phyloP scores from a whole-genome alignment of 2,329 filamentous ascomycete species.

The Emergomyces orientalis region DNA sequence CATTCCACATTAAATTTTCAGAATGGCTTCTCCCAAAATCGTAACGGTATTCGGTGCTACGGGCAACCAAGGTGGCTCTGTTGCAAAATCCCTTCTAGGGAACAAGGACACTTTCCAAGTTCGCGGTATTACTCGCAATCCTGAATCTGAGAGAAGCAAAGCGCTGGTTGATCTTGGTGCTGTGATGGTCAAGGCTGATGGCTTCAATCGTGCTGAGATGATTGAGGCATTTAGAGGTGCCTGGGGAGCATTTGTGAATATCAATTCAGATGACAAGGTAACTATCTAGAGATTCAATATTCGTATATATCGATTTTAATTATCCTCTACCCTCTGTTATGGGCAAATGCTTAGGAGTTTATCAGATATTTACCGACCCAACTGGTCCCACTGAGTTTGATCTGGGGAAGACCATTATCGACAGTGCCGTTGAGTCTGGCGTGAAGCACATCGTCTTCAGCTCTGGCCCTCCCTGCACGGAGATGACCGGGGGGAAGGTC shows the following conservation, averaged over 20 bases:
- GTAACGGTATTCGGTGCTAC: slow-evolving; percentile 18
- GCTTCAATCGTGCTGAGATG: slow-evolving; percentile 17
- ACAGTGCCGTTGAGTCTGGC: slow-evolving; percentile 27
- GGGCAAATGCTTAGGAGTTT: background rate
- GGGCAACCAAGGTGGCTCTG: slow-evolving; percentile 11
- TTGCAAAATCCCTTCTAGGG: slow-evolving; percentile 1
- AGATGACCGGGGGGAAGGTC: slow-evolving; percentile 28
- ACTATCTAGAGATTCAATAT: background rate
- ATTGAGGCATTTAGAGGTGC: slow-evolving; percentile 17
- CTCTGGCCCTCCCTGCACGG: slow-evolving; percentile 25
- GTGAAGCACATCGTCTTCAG: slow-evolving; percentile 33
- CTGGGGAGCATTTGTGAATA: slow-evolving; percentile 21
- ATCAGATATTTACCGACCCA: slow-evolving; percentile 5
- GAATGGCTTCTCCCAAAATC: slow-evolving; percentile 10
- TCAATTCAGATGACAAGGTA: slow-evolving; percentile 15
- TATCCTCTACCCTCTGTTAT: background rate
- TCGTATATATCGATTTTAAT: background rate
- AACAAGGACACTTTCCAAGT: slow-evolving; percentile 4
- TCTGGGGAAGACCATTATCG: slow-evolving; percentile 29
- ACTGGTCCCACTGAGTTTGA: slow-evolving; percentile 27
- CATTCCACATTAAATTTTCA: background rate
- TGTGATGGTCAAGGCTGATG: slow-evolving; percentile 21
- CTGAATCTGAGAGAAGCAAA: slow-evolving; percentile 18
- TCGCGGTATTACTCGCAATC: slow-evolving; percentile 15
- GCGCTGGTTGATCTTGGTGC: slow-evolving; percentile 19